phyloP scores from a whole-genome alignment of 2,329 filamentous ascomycete genomes.

The Thielaviopsis ethacetica region DNA sequence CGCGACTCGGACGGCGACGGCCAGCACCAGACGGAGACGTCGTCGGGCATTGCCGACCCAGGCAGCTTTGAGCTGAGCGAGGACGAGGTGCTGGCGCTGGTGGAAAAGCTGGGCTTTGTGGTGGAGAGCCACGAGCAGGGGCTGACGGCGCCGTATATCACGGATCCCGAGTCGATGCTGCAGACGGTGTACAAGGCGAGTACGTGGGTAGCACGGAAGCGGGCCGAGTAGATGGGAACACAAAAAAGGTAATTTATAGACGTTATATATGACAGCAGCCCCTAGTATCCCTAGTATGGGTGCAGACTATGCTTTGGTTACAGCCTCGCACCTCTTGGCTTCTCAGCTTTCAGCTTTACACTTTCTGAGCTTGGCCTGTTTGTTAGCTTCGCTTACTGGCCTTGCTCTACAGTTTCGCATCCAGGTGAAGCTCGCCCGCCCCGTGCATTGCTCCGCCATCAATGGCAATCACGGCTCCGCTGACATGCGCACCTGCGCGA shows the following conservation, averaged over 20 bases:
- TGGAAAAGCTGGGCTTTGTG: slow-evolving; percentile 60
- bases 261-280: no score
- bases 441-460: slow-evolving; percentile 50
- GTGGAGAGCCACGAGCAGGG: slow-evolving; percentile 46
- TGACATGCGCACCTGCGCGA: slow-evolving; percentile 53
- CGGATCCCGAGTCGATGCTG: slow-evolving; percentile 71
- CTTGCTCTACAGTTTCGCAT: slow-evolving; percentile 30
- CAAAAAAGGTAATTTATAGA: no score
- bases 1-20: slow-evolving; percentile 34
- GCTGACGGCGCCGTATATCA: slow-evolving; percentile 69
- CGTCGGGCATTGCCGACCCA: slow-evolving; percentile 65
- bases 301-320: no score
- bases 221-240: slow-evolving; percentile 8
- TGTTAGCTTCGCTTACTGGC: no score
- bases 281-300: no score
- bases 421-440: slow-evolving; percentile 27
- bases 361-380: no score
- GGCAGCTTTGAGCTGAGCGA: slow-evolving; percentile 82
- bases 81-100: slow-evolving; percentile 67
- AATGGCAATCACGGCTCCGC: slow-evolving; percentile 51
- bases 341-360: no score
- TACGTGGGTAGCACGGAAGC: slow-evolving; percentile 75
- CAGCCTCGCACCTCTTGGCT: no score
- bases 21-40: slow-evolving; percentile 30
- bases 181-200: slow-evolving; percentile 65